Evolutionary conservation across 495 filamentous ascomycete species (phyloP).

Genomic region (Penicillium simplicissimum): DNA sequence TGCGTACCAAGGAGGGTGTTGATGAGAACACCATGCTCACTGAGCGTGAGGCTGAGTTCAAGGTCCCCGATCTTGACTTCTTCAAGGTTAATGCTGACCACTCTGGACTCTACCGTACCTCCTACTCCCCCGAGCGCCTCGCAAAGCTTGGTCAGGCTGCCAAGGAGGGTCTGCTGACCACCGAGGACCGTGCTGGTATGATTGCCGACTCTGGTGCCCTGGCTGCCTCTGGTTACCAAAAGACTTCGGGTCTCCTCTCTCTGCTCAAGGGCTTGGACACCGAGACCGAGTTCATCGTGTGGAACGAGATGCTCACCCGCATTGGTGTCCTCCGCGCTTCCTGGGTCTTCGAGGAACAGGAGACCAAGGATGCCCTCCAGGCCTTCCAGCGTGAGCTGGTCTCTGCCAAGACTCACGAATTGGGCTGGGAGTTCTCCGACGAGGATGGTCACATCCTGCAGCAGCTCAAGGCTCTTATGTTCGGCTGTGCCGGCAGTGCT

Average conservation of each 20-base stretch:
- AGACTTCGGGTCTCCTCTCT: slow-evolving; percentile 83
- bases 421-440: slow-evolving; percentile 85
- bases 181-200: slow-evolving; percentile 93
- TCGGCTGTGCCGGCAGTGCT: slow-evolving; percentile 60
- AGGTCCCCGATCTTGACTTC: slow-evolving; percentile 60
- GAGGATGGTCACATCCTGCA: slow-evolving; percentile 85
- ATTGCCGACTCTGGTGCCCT: slow-evolving; percentile 93
- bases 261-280: slow-evolving; percentile 80
- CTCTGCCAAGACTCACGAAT: slow-evolving; percentile 72
- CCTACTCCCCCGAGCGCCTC: slow-evolving; percentile 60
- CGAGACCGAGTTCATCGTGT: slow-evolving; percentile 89
- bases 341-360: slow-evolving; percentile 84
- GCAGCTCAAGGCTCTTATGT: slow-evolving; percentile 73
- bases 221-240: slow-evolving; percentile 87
- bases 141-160: slow-evolving; percentile 71
- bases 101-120: slow-evolving; percentile 64
- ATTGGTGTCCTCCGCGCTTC: slow-evolving; percentile 73
- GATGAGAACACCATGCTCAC: slow-evolving; percentile 63
- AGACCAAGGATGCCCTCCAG: slow-evolving; percentile 72
- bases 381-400: slow-evolving; percentile 77
- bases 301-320: slow-evolving; percentile 83
- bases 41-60: slow-evolving; percentile 73
- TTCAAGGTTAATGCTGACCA: slow-evolving; percentile 71
- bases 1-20: slow-evolving; percentile 59
- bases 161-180: slow-evolving; percentile 81